Percentiles rank a stretch among this genome's conserved stretches.
phyloP scores from a whole-genome alignment of 1,139 yeast species.

The Spencermartinsiella ligniputridi region DNA sequence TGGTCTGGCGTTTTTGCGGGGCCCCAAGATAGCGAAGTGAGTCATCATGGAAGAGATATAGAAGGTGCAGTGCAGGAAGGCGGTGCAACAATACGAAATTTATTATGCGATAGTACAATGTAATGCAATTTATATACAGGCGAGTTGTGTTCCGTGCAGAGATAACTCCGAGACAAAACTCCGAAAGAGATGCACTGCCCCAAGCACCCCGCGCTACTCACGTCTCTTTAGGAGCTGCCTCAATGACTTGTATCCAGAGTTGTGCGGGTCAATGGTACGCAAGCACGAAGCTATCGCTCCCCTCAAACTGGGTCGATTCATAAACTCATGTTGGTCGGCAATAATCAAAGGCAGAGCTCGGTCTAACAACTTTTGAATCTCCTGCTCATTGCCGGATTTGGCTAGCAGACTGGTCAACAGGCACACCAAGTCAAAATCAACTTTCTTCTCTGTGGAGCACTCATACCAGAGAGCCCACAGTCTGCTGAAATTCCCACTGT shows the following conservation, averaged over 20 bases:
- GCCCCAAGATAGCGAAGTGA: too few relatives aligned
- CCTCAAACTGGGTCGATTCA: constrained; percentile 6
- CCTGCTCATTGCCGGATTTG: constrained; percentile 26
- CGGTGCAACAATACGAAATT: too few relatives aligned
- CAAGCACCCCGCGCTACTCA: neutral
- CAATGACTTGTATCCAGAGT: constrained; percentile 20
- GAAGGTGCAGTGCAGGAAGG: too few relatives aligned
- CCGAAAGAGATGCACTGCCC: too few relatives aligned
- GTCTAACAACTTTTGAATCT: constrained; percentile 24
- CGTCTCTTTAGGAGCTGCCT: constrained; percentile 16
- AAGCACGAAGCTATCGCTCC: constrained; percentile 20
- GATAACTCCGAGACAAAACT: too few relatives aligned
- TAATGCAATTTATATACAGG: too few relatives aligned
- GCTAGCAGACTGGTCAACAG: constrained; percentile 30
- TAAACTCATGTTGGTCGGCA: constrained; percentile 1
- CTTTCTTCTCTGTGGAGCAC: constrained; percentile 14
- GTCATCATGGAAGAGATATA: too few relatives aligned
- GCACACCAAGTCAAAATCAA: constrained; percentile 23
- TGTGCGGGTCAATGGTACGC: constrained; percentile 22
- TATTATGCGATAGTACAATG: too few relatives aligned
- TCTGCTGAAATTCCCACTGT: constrained; percentile 35
- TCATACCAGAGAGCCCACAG: constrained; percentile 35
- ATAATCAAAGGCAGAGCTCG: constrained; percentile 23
- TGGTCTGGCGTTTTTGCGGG: too few relatives aligned
- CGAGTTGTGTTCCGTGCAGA: too few relatives aligned